A percentile compares a stretch with the other conserved stretches of the same genome.
Evolutionary conservation across 495 filamentous ascomycete genomes (phyloP).

Genomic region (Patellaria atrata): DNA sequence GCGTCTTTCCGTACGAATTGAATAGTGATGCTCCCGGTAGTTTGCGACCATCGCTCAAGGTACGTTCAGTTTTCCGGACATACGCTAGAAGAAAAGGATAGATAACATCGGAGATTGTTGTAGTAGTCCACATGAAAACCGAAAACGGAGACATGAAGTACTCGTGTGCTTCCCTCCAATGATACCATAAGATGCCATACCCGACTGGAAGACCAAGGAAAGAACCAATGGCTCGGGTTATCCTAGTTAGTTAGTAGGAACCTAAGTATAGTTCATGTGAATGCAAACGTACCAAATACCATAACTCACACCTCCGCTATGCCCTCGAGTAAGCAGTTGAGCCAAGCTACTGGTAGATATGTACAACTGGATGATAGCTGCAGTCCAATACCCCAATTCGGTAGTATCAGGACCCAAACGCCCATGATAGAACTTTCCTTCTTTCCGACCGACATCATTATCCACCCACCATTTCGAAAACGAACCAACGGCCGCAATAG

Average conservation of each 20-base stretch:
- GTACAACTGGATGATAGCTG: constrained; percentile 22
- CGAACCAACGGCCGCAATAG: constrained; percentile 21
- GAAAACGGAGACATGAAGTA: constrained; percentile 26
- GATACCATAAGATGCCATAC: constrained; percentile 27
- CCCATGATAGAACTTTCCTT: constrained; percentile 28
- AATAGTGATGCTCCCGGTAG: too few species aligned
- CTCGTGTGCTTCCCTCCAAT: constrained; percentile 30
- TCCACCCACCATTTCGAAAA: constrained; percentile 30
- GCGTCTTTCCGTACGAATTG: too few species aligned
- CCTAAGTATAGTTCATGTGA: neutral
- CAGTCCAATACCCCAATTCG: constrained; percentile 32
- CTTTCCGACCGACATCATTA: constrained; percentile 22
- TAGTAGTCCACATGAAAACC: constrained; percentile 25
- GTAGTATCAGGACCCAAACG: constrained; percentile 28
- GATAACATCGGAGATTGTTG: constrained; percentile 25
- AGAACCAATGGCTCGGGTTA: constrained; percentile 24
- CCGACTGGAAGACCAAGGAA: constrained; percentile 23
- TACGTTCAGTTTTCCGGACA: constrained; percentile 21
- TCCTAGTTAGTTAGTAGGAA: constrained; percentile 2
- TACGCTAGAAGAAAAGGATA: constrained; percentile 27
- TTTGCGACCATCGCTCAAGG: constrained; percentile 25
- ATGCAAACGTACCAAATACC: constrained; percentile 28
- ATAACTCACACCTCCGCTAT: constrained; percentile 31
- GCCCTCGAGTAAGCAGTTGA: constrained; percentile 26
- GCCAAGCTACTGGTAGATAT: constrained; percentile 22